Percentiles rank a stretch among this genome's conserved stretches.
Evolutionary conservation across 1,139 yeast genomes (phyloP).

Genomic region (Yamadazyma dendronema): DNA sequence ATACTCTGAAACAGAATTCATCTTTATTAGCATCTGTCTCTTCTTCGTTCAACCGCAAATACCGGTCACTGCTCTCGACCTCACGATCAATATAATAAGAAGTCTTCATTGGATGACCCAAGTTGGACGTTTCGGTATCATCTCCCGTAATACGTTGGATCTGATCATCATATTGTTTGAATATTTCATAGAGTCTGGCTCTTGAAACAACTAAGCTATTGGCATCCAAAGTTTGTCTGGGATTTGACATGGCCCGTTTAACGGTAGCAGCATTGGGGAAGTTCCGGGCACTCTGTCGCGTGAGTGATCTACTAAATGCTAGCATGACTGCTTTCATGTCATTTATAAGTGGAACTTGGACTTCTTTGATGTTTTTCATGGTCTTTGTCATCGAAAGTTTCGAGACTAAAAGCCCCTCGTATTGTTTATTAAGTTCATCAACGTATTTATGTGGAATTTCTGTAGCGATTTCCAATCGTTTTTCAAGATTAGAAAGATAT

Average conservation of each 20-base stretch:
- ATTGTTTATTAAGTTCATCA: constrained; percentile 21
- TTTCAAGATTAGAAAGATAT: constrained; percentile 25
- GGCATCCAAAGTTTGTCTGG: constrained; percentile 14
- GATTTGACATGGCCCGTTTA: constrained; percentile 1
- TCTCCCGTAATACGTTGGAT: constrained; percentile 8
- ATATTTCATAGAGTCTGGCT: constrained; percentile 20
- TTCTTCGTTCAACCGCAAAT: constrained; percentile 21
- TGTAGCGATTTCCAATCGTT: constrained; percentile 19
- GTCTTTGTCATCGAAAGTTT: constrained; percentile 20
- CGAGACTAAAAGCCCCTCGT: constrained; percentile 19
- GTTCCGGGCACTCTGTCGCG: constrained; percentile 15
- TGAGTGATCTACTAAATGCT: constrained; percentile 23
- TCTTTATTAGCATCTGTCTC: constrained; percentile 7
- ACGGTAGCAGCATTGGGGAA: constrained; percentile 6
- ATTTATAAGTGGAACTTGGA: constrained; percentile 38
- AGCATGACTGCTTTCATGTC: constrained; percentile 28
- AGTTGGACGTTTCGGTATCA: constrained; percentile 1
- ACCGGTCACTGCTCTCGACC: constrained; percentile 22
- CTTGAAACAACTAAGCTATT: constrained; percentile 21
- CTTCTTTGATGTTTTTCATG: constrained; percentile 26
- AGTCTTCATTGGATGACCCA: constrained; percentile 10
- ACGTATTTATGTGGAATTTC: constrained; percentile 19
- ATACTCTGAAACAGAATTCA: constrained; percentile 18
- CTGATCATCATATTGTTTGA: constrained; percentile 19
- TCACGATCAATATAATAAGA: constrained; percentile 25